These are phyloP conservation scores for Schizopora paradoxa DNA, from an alignment of 1,284 basidiomycete species.

Conservation along the genomic window DNA sequence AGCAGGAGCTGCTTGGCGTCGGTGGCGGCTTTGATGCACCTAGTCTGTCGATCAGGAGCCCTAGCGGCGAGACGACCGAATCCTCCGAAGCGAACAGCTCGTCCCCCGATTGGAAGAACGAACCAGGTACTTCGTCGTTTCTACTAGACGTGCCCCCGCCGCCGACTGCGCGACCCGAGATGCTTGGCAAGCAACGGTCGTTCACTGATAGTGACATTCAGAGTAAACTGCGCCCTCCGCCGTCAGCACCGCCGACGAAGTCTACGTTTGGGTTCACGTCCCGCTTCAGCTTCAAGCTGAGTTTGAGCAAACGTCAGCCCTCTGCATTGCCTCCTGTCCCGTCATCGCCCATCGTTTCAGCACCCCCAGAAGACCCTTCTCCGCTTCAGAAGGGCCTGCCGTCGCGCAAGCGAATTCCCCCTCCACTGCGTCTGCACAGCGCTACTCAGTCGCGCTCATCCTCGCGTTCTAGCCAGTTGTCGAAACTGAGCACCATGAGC, in stretches of 20 bases:
- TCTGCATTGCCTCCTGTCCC: constrained; percentile 62
- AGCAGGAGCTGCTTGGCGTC: constrained; percentile 61
- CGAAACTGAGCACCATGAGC: constrained; percentile 24
- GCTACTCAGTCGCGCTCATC: constrained; percentile 24
- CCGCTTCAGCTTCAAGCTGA: constrained; percentile 23
- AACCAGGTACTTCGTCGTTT: constrained; percentile 20
- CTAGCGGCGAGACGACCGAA: constrained; percentile 30
- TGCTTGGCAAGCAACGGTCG: constrained; percentile 6
- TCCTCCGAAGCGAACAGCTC: constrained; percentile 33
- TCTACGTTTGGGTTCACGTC: constrained; percentile 48
- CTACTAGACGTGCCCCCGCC: constrained; percentile 18
- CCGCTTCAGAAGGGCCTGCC: constrained; percentile 15
- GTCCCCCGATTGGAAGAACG: constrained; percentile 40
- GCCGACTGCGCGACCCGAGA: constrained; percentile 26
- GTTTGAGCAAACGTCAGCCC: constrained; percentile 50
- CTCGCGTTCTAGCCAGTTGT: constrained; percentile 13
- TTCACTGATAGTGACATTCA: not conserved
- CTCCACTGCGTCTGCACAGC: constrained; percentile 20
- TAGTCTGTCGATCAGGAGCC: constrained; percentile 33
- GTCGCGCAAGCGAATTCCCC: constrained; percentile 12
- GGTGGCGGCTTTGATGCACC: constrained; percentile 56
- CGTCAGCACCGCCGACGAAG: constrained; percentile 36
- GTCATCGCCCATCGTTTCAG: constrained; percentile 53
- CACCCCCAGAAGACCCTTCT: constrained; percentile 32
- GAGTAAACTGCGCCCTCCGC: constrained; percentile 24